phyloP scores from a whole-genome alignment of 345 rosid species.

The Camelina laxa region DNA sequence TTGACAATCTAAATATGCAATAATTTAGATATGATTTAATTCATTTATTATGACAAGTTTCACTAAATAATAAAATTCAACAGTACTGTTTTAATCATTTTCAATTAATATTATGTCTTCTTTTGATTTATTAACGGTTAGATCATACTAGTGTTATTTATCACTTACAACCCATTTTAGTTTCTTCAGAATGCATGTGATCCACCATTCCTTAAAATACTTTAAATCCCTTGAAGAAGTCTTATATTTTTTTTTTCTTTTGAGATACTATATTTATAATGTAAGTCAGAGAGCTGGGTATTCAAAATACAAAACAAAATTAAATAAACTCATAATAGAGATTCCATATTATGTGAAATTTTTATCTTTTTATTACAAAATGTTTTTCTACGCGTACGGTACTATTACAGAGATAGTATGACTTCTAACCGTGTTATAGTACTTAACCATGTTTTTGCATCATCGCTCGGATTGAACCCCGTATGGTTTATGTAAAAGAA shows the following conservation, averaged over 20 bases:
- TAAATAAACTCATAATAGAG: too few relatives aligned
- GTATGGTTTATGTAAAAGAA: too few relatives aligned
- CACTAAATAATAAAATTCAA: slow-evolving; percentile 11
- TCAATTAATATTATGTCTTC: not conserved
- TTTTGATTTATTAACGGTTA: slow-evolving; percentile 12
- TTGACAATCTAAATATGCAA: slow-evolving; percentile 40
- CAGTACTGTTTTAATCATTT: slow-evolving; percentile 28
- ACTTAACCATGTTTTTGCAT: not conserved
- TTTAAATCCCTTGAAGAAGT: slow-evolving; percentile 13
- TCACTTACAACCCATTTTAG: slow-evolving; percentile 30
- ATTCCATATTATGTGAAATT: not conserved
- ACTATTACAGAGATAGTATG: not conserved
- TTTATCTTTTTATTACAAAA: not conserved
- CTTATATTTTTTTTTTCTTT: not conserved
- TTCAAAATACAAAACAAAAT: not conserved
- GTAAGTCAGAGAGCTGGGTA: slow-evolving; percentile 27
- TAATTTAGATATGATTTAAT: slow-evolving; percentile 28
- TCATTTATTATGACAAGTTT: slow-evolving; percentile 10
- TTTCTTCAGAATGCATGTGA: slow-evolving; percentile 41
- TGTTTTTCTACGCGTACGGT: not conserved
- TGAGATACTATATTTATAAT: slow-evolving; percentile 1
- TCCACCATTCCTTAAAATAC: slow-evolving; percentile 39
- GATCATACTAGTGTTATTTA: slow-evolving; percentile 20
- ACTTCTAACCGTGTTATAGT: too few relatives aligned
- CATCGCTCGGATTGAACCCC: not conserved